These are phyloP conservation scores for Aspergillus costaricaensis DNA, from an alignment of 2,329 filamentous ascomycete genomes.

Conservation along the genomic window DNA sequence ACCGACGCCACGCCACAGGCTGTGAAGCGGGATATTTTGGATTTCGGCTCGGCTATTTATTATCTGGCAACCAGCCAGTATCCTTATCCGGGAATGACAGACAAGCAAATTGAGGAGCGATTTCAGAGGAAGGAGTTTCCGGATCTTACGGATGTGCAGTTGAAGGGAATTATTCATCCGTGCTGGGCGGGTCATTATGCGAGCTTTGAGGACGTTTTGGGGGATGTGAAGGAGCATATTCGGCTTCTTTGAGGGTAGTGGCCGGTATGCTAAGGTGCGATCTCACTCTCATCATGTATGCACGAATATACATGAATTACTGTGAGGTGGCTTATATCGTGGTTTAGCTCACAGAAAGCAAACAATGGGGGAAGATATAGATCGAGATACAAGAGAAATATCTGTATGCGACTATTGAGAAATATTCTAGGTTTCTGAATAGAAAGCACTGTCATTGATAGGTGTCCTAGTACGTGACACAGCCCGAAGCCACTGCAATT, in stretches of 20 bases:
- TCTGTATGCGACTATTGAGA: no score
- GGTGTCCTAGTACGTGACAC: no score
- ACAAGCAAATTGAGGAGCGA: conserved; percentile 1
- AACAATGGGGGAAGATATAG: no score
- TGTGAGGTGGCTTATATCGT: no score
- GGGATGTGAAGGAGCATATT: neutral
- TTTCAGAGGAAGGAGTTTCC: neutral
- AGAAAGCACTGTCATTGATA: no score
- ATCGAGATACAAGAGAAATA: no score
- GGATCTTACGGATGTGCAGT: conserved; percentile 1
- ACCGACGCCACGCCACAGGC: neutral
- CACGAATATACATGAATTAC: no score
- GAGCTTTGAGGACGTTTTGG: neutral
- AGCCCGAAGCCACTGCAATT: no score
- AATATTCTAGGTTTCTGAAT: no score
- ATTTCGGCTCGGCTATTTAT: conserved; percentile 7
- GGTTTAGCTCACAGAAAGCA: no score
- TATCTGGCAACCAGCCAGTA: neutral
- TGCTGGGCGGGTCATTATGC: conserved; percentile 1
- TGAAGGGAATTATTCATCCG: neutral
- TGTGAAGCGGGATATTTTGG: neutral
- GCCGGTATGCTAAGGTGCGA: no score
- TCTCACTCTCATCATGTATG: no score
- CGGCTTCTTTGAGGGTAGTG: neutral
- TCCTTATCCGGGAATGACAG: neutral